These are phyloP conservation scores for Babesia divergens DNA, from an alignment of 169 alveolate species.

Conservation along the genomic window DNA sequence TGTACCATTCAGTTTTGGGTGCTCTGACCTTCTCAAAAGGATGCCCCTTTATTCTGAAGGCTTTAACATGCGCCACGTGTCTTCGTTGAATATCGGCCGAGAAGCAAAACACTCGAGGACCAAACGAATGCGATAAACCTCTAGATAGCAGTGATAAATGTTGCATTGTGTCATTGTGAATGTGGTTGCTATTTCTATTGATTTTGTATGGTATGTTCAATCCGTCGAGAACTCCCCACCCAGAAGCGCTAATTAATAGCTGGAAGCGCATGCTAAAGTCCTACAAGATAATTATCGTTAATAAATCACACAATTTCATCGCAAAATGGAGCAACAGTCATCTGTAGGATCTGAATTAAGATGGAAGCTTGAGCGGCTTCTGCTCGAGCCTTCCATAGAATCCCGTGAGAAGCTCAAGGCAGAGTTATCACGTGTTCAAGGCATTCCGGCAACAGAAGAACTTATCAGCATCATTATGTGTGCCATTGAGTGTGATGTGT, in stretches of 20 bases:
- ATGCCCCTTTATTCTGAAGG: constrained; percentile 78
- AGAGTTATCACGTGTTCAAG: not conserved
- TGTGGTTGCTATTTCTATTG: too few relatives aligned
- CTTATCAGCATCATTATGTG: not conserved
- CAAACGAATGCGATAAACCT: not conserved
- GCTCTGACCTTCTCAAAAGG: constrained; percentile 79
- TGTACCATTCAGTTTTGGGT: constrained; percentile 85
- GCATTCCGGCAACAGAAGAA: not conserved
- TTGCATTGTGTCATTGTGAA: too few relatives aligned
- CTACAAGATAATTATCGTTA: too few relatives aligned
- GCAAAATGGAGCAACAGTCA: not conserved
- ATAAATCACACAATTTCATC: not conserved
- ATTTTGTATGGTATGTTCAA: too few relatives aligned
- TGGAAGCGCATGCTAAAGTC: too few relatives aligned
- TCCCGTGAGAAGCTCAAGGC: not conserved
- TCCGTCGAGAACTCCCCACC: too few relatives aligned
- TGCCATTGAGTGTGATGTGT: constrained; percentile 41
- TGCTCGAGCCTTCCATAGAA: constrained; percentile 45
- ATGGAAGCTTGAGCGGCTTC: constrained; percentile 19
- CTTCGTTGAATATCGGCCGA: not conserved
- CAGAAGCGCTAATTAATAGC: too few relatives aligned
- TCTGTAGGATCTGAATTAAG: not conserved
- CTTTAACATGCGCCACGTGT: constrained; percentile 75
- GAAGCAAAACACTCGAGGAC: not conserved
- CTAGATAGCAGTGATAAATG: too few relatives aligned